Evolutionary conservation across 352 stramenopile species (phyloP), one percentile per base, ranked within the genome.

Genomic region (Phytophthora foliorum): DNA sequence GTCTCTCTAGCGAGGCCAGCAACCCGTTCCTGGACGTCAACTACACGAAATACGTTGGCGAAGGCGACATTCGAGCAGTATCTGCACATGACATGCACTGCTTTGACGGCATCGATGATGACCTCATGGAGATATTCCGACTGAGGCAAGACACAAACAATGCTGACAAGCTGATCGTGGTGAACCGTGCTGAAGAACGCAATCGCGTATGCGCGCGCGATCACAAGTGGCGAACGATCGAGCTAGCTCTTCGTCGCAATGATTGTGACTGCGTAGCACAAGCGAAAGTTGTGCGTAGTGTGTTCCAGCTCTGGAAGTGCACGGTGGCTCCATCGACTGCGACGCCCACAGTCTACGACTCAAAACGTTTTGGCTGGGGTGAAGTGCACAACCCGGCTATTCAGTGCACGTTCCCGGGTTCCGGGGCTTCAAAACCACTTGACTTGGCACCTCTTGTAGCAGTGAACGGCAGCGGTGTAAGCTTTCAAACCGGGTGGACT

Each of bases 291-390:
- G 86, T 98, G 21, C 82, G 84, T 22, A 85, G 84, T 6, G 84
- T 99, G 3, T 99, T 96, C 69, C 86, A 95, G 29, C 80, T 99
- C 17, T 99, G 95, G 95, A 94, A 97, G 67, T 99, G 97, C 59
- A 98, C 92, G 5, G 75, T 78, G 6, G 34, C 71, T 1, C 72
- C 80, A 4, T 88, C 78, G 0, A 56, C 51, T 4, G 53, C 63
- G 2, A 59, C 25, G 6, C 36, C 70, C 0, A 77, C 63, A 2
- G 67, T 81, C 6, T 88, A 77, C 49, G 74, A 90, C 38, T 56
- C 52, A 14, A 81, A 66, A 10, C 74, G 68, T 14, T 96, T 84
- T 67, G 81, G 88, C 57, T 91, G 76, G 84, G 82, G 71, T 17
- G 9, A 77, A 56, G 82, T 62, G 19, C 75, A 81, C 66, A 93